Percentiles rank a stretch among this genome's conserved stretches.
Conservation (phyloP, 2,329 filamentous ascomycete genomes). For the Fusarium sp. region DNA sequence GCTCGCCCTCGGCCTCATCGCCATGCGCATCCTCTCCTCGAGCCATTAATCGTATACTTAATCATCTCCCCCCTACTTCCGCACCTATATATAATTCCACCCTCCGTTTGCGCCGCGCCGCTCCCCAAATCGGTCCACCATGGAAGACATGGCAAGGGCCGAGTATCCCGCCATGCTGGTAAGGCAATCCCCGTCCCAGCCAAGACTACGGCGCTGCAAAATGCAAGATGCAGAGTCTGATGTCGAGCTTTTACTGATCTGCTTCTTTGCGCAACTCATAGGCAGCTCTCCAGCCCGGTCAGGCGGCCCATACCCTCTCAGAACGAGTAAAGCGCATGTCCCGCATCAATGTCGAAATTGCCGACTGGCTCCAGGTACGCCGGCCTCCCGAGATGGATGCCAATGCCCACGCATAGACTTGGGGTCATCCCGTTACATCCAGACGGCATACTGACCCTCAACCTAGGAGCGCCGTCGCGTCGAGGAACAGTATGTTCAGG, state of each 20-base stretch:
- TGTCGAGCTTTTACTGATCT: constrained; percentile 26
- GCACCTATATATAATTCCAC: constrained; percentile 30
- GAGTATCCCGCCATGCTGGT: constrained; percentile 98
- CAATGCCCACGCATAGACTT: constrained; percentile 18
- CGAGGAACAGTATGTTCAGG: constrained; percentile 89
- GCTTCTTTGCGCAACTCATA: constrained; percentile 53
- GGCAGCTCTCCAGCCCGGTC: constrained; percentile 83
- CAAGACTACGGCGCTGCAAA: constrained; percentile 1
- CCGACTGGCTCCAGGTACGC: constrained; percentile 94
- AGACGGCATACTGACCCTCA: constrained; percentile 22
- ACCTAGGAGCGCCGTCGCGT: constrained; percentile 88
- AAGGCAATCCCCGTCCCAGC: constrained; percentile 53
- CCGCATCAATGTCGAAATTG: constrained; percentile 89
- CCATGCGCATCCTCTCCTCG: constrained; percentile 30
- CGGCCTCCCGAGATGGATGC: constrained; percentile 1
- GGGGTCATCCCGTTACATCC: not conserved
- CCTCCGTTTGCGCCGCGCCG: constrained; percentile 25
- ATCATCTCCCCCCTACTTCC: constrained; percentile 9
- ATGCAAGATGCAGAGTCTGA: not conserved
- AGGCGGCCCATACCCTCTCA: constrained; percentile 84
- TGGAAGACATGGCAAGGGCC: constrained; percentile 83
- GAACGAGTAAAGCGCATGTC: constrained; percentile 90
- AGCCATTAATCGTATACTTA: constrained; percentile 31
- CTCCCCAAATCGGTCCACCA: constrained; percentile 55
- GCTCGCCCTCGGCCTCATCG: constrained; percentile 7